phyloP scores from a whole-genome alignment of 2,329 filamentous ascomycete genomes.

The Xenoacremonium recifei region DNA sequence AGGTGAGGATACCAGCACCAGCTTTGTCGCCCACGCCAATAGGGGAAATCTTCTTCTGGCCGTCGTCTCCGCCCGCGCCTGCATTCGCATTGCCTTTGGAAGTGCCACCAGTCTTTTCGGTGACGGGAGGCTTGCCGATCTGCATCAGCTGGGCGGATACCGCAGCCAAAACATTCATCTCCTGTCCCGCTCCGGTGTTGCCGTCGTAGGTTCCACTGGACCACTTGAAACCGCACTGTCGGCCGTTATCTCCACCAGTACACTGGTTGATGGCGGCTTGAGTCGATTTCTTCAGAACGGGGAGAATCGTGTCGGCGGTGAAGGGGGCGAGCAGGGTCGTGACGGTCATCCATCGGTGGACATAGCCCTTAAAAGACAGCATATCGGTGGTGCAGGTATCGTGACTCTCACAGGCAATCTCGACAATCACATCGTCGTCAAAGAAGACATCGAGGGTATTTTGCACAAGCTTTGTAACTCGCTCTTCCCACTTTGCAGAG shows the following conservation, averaged over 20 bases:
- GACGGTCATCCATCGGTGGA: constrained; percentile 56
- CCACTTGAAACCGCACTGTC: constrained; percentile 57
- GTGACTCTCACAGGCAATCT: constrained; percentile 58
- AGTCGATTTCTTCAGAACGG: constrained; percentile 52
- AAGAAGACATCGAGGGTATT: constrained; percentile 49
- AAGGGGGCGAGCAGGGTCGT: constrained; percentile 55
- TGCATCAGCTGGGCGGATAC: constrained; percentile 52
- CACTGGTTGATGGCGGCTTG: constrained; percentile 55
- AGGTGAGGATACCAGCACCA: constrained; percentile 47
- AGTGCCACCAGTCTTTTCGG: constrained; percentile 50
- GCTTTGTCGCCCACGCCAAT: constrained; percentile 45
- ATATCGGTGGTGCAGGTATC: constrained; percentile 62
- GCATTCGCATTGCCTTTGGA: constrained; percentile 45
- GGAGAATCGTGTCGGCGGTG: constrained; percentile 47
- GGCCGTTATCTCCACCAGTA: constrained; percentile 45
- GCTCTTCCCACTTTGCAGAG: constrained; percentile 48
- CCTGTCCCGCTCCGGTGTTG: constrained; percentile 56
- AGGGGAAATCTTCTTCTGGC: constrained; percentile 30
- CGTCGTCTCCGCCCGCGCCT: constrained; percentile 35
- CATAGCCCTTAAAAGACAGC: constrained; percentile 60
- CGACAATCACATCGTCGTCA: constrained; percentile 54
- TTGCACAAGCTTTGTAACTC: constrained; percentile 41
- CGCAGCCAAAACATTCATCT: constrained; percentile 58
- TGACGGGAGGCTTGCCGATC: constrained; percentile 39
- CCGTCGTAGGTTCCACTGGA: constrained; percentile 49